Conservation (phyloP, 768 basidiomycete genomes). For the Lactifluus volemus region DNA sequence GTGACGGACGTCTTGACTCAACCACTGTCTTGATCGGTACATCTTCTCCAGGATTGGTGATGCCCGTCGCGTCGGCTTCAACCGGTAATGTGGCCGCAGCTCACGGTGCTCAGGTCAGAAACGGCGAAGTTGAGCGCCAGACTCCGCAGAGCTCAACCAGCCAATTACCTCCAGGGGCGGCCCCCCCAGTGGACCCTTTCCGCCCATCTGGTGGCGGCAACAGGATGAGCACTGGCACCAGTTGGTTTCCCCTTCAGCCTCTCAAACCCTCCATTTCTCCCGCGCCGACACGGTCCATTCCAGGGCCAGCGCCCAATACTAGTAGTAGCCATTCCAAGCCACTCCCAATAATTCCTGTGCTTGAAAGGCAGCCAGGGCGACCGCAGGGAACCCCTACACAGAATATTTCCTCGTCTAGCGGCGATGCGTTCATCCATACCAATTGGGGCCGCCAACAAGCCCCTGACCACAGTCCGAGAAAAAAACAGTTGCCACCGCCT, state of each 20-base stretch:
- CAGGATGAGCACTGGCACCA: neutral
- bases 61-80: neutral
- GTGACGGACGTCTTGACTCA: conserved; percentile 6
- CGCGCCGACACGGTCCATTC: neutral
- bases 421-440: neutral
- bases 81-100: neutral
- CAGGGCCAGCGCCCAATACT: neutral
- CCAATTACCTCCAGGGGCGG: conserved; percentile 11
- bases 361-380: neutral
- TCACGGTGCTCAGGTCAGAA: neutral
- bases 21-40: conserved; percentile 2
- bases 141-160: neutral
- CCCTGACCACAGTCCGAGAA: neutral
- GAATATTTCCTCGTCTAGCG: neutral
- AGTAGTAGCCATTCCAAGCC: neutral
- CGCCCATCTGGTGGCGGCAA: neutral
- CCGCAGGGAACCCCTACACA: neutral
- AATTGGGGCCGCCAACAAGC: neutral
- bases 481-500: neutral
- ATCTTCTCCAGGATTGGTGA: neutral
- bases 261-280: conserved; percentile 5
- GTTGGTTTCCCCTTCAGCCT: conserved; percentile 3
- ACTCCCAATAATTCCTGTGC: neutral
- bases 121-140: neutral
- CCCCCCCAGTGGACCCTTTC: neutral